These are phyloP conservation scores for Neonectria hederae DNA, from an alignment of 2,329 filamentous ascomycete genomes.

Conservation along the genomic window DNA sequence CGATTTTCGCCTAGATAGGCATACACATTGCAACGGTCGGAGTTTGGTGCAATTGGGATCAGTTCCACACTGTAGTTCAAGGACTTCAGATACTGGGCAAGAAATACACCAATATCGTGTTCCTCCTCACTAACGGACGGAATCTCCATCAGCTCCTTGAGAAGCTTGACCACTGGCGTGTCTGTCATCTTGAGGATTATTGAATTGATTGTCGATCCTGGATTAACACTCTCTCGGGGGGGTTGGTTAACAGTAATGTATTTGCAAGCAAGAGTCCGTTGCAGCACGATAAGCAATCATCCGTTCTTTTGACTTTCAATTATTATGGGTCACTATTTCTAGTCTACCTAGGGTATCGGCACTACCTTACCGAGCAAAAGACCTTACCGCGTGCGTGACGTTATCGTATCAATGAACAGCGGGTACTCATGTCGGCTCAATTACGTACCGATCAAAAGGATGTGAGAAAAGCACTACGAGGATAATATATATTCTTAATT, in stretches of 20 bases:
- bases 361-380: not conserved
- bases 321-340: not conserved
- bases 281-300: too few relatives aligned
- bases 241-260: not conserved
- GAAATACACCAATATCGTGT: conserved; percentile 69
- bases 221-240: not conserved
- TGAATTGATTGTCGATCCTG: not conserved
- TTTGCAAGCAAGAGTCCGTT: not conserved
- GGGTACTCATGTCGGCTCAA: not conserved
- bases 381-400: not conserved
- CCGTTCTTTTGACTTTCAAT: not conserved
- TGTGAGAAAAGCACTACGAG: not conserved
- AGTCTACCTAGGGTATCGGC: not conserved
- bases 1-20: conserved; percentile 64
- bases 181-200: conserved; percentile 10
- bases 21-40: conserved; percentile 71
- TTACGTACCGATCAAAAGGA: not conserved
- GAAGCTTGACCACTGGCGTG: conserved; percentile 26
- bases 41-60: conserved; percentile 33
- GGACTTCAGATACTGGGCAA: conserved; percentile 68
- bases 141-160: conserved; percentile 30
- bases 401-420: not conserved
- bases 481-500: not conserved
- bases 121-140: conserved; percentile 53
- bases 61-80: conserved; percentile 50